phyloP scores from a whole-genome alignment of 1,139 yeast genomes.

The Suhomyces yuchorum region DNA sequence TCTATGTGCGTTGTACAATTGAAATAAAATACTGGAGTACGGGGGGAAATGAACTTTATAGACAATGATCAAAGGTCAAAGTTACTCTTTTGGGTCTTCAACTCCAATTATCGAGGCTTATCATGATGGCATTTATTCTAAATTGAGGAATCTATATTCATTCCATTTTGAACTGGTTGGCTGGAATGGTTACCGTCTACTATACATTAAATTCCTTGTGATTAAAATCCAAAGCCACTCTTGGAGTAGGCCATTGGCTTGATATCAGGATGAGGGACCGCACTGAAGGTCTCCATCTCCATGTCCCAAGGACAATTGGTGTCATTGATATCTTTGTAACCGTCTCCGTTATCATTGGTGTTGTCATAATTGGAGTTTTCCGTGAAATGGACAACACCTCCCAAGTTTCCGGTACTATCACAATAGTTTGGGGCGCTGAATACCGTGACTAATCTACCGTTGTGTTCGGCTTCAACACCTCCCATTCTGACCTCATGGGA shows the following conservation, averaged over 20 bases:
- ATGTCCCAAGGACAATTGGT: conserved; percentile 51
- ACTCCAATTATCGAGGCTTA: too few species aligned
- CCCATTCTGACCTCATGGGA: conserved; percentile 94
- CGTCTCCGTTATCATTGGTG: conserved; percentile 45
- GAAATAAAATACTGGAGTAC: too few species aligned
- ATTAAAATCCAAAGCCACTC: conserved; percentile 50
- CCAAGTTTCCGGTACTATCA: conserved; percentile 86
- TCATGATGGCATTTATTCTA: not conserved
- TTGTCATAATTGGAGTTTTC: conserved; percentile 38
- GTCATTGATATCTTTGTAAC: conserved; percentile 52
- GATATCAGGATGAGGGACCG: conserved; percentile 87
- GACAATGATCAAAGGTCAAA: too few species aligned
- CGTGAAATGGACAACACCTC: conserved; percentile 76
- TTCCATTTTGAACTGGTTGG: not conserved
- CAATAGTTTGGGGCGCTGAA: conserved; percentile 98
- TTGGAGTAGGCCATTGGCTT: conserved; percentile 97
- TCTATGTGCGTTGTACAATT: too few species aligned
- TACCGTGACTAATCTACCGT: conserved; percentile 83
- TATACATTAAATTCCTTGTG: conserved; percentile 1
- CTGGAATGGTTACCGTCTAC: not conserved
- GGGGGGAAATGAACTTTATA: too few species aligned
- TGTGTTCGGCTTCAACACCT: conserved; percentile 87
- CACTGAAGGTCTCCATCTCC: conserved; percentile 62
- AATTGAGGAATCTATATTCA: not conserved
- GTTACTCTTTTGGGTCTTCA: too few species aligned